phyloP scores from a whole-genome alignment of 2,329 filamentous ascomycete species.

The Ceratocystis variospora region DNA sequence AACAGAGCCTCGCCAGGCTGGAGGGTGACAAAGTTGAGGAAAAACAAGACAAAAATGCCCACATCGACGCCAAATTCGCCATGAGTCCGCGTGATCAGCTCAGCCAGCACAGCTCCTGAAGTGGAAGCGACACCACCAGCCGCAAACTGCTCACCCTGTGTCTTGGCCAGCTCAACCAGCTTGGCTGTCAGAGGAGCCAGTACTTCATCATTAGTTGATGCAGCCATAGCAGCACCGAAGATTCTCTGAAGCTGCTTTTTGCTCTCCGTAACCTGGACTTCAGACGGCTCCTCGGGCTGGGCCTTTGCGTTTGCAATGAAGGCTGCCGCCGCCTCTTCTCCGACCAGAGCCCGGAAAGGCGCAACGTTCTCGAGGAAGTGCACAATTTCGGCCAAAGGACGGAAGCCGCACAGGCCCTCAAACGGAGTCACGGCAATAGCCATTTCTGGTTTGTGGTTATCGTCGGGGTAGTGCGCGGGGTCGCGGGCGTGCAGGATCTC shows the following conservation, averaged over 20 bases:
- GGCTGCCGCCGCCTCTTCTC: conserved; percentile 44
- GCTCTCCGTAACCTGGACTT: conserved; percentile 33
- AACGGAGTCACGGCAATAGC: conserved; percentile 94
- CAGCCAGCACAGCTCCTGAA: conserved; percentile 54
- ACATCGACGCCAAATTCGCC: conserved; percentile 79
- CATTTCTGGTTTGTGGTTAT: conserved; percentile 99
- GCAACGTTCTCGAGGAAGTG: conserved; percentile 56
- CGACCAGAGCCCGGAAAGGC: conserved; percentile 52
- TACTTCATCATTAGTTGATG: conserved; percentile 47
- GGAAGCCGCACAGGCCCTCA: conserved; percentile 90
- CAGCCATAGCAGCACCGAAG: conserved; percentile 72
- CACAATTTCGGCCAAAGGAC: conserved; percentile 70
- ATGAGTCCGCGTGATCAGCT: conserved; percentile 65
- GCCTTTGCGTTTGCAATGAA: conserved; percentile 40
- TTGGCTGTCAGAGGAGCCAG: conserved; percentile 35
- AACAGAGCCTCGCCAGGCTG: conserved; percentile 88
- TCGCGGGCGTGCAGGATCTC: conserved; percentile 76
- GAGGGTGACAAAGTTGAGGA: conserved; percentile 88
- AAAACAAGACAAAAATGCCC: conserved; percentile 89
- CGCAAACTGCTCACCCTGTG: conserved; percentile 59
- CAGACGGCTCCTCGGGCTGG: conserved; percentile 31
- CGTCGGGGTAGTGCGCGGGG: conserved; percentile 90
- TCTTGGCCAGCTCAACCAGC: conserved; percentile 56
- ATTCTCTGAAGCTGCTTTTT: conserved; percentile 68
- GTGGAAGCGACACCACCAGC: conserved; percentile 55